A percentile compares a stretch with the other conserved stretches of the same genome.
These are phyloP conservation scores for Botrytis aclada DNA, from an alignment of 2,329 filamentous ascomycete species.

Conservation along the genomic window DNA sequence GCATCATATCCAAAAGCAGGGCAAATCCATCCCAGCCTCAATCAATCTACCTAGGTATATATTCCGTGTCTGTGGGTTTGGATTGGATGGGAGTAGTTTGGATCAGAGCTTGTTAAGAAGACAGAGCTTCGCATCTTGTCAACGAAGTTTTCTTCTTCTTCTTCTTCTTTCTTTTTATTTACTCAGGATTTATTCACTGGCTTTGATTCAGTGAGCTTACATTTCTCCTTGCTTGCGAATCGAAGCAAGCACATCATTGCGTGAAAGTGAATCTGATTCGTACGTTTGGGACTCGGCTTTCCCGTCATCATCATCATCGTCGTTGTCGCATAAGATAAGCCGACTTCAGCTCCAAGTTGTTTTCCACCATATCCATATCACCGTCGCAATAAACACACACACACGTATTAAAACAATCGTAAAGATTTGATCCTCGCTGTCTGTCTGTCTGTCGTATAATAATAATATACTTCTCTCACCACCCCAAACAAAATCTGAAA, in stretches of 20 bases:
- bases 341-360: slow-evolving; percentile 1
- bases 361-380: not conserved
- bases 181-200: not conserved
- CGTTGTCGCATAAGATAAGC: slow-evolving; percentile 16
- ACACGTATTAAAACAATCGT: not conserved
- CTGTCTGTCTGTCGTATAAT: not conserved
- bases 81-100: too few species aligned
- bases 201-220: not conserved
- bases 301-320: not conserved
- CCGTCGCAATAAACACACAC: not conserved
- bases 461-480: not conserved
- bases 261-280: slow-evolving; percentile 1
- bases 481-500: not conserved
- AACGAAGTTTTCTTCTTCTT: not conserved
- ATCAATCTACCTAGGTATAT: not conserved
- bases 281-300: not conserved
- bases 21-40: slow-evolving; percentile 6
- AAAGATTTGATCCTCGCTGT: not conserved
- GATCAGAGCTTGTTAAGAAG: not conserved
- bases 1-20: slow-evolving; percentile 9
- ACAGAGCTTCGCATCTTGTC: not conserved
- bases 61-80: not conserved
- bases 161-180: not conserved
- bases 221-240: not conserved
- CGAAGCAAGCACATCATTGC: not conserved